A percentile compares a stretch with the other conserved stretches of the same genome.
Evolutionary conservation across 331 rosid species (phyloP).

Genomic region (Acacia pycnantha): DNA sequence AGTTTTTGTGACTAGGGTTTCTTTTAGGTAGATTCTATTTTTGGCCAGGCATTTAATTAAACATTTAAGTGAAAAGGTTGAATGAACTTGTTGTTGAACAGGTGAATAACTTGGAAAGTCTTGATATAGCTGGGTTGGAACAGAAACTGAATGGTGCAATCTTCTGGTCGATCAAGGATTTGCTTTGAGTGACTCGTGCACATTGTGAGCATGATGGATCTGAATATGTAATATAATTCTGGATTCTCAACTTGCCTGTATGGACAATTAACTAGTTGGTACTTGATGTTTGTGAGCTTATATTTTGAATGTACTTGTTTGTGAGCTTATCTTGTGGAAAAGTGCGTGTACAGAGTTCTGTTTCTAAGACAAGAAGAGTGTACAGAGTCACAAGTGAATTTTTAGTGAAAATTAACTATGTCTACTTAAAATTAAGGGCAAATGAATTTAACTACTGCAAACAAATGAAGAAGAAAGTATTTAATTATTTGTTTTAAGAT

Average conservation of each 20-base stretch:
- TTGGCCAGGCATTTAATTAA: neutral
- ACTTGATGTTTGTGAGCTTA: neutral
- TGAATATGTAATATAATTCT: neutral
- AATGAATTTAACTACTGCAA: neutral
- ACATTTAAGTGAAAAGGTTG: neutral
- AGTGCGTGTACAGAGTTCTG: neutral
- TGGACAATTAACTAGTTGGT: neutral
- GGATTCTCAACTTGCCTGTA: neutral
- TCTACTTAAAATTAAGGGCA: neutral
- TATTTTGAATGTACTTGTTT: neutral
- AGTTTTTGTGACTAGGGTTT: conserved; percentile 9
- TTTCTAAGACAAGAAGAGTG: neutral
- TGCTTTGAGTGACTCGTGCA: neutral
- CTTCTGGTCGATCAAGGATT: neutral
- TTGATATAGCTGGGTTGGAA: conserved; percentile 32
- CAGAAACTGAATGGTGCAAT: conserved; percentile 30
- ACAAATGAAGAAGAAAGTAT: neutral
- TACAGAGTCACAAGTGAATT: neutral
- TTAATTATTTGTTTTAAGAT: neutral
- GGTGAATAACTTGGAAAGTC: conserved; percentile 32
- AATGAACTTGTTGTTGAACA: conserved; percentile 13
- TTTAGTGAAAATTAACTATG: neutral
- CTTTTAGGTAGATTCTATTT: neutral
- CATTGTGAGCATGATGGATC: neutral
- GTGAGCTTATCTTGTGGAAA: neutral